Evolutionary conservation across 1,284 basidiomycete species (phyloP), one percentile per base, ranked within the genome.

Genomic region (Cutaneotrichosporon daszewskae): DNA sequence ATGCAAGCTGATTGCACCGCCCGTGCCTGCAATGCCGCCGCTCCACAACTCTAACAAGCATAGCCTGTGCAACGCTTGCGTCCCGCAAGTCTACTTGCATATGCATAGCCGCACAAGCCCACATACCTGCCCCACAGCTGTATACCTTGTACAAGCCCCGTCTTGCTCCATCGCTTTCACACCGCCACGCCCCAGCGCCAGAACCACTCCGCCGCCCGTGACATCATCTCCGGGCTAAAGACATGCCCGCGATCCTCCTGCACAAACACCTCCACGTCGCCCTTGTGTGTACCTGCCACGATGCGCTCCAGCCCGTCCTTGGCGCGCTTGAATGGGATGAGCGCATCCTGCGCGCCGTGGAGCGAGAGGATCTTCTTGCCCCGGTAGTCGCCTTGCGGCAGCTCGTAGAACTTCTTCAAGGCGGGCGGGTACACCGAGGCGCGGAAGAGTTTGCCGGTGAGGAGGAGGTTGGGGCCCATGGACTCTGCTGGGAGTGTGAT

Each of bases 281-380:
- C 47, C 0, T 17, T 18, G 13, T 49, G n/a, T 16, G 39, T 36
- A 4, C 31, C 34, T 14, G 36, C 43, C 26, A 57, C 33, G 27
- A 74, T 49, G 18, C 34, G 34, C 4, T 64, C 55, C 7, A 71
- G 61, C 43, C 70, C 68, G 13, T 39, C 45, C 24, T 54, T 36
- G 4, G 60, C 66, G 22, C 50, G 47, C n/a, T 44, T 46, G 27
- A 62, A 48, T 28, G 71, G 59, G 33, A 72, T 58, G 27, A 66
- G 44, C 17, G 36, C 50, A 49, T 75, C 74, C 5, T 58, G 57
- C 23, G 31, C 55, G 0, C 74, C 85, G 2, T 81, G 80, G 4
- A 87, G 63, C 1, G 83, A 78, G 4, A 87, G 72, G 14, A 88
- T 76, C 58, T 78, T 80, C 69, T 85, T 86, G 1, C 77, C 79